These are phyloP conservation scores for Fusarium neocosmosporiellum DNA, from an alignment of 2,329 filamentous ascomycete genomes.

Conservation along the genomic window DNA sequence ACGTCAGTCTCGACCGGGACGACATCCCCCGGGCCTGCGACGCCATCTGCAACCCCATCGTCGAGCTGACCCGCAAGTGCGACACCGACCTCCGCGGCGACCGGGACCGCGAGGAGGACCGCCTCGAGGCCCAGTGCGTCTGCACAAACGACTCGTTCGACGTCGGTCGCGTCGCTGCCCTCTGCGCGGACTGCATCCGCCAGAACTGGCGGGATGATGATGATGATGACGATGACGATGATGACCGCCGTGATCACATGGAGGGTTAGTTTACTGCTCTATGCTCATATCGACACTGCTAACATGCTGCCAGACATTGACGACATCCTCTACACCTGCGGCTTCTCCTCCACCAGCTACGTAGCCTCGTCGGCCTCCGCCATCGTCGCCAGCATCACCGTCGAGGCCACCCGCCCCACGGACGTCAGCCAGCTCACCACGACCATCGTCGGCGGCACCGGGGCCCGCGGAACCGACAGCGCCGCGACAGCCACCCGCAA, in stretches of 20 bases:
- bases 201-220: conserved; percentile 43
- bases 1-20: conserved; percentile 48
- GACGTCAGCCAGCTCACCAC: conserved; percentile 50
- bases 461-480: conserved; percentile 9
- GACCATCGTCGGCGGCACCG: conserved; percentile 43
- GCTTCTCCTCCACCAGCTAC: conserved; percentile 49
- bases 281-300: not conserved
- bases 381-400: conserved; percentile 44
- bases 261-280: conserved; percentile 25
- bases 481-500: conserved; percentile 17
- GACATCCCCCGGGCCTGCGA: conserved; percentile 50
- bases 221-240: conserved; percentile 34
- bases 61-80: conserved; percentile 50
- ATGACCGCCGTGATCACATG: conserved; percentile 33
- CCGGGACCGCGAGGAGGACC: conserved; percentile 49
- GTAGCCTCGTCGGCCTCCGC: conserved; percentile 42
- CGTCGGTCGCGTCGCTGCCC: conserved; percentile 49
- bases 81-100: conserved; percentile 47
- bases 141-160: conserved; percentile 56
- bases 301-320: conserved; percentile 45
- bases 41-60: conserved; percentile 52
- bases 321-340: conserved; percentile 49
- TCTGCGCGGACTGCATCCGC: conserved; percentile 53
- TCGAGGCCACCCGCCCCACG: conserved; percentile 48
- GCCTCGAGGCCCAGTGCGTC: conserved; percentile 53